Conservation (phyloP, 805 yeast species). For the Ogataea pilisensis region DNA sequence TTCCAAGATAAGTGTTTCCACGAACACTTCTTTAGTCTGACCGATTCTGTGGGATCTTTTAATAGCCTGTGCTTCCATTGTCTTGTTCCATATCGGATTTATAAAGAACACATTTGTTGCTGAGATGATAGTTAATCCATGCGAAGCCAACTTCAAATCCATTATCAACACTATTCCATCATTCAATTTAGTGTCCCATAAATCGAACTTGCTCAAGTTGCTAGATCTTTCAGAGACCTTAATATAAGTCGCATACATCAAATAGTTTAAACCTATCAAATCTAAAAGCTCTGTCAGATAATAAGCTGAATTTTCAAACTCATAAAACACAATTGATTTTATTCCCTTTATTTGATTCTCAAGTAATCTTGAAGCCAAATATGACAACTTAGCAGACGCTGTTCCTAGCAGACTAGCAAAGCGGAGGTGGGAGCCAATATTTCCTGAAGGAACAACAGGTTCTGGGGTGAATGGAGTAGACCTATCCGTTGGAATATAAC, state of each 20-base stretch:
- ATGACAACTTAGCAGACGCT: conserved; percentile 60
- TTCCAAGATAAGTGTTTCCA: conserved; percentile 61
- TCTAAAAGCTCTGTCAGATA: conserved; percentile 63
- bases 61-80: conserved; percentile 71
- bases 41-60: conserved; percentile 78
- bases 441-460: conserved; percentile 19
- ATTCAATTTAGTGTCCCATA: conserved; percentile 36
- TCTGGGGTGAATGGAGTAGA: conserved; percentile 23
- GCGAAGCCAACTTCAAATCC: conserved; percentile 66
- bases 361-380: conserved; percentile 48
- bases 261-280: conserved; percentile 53
- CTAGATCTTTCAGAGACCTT: conserved; percentile 45
- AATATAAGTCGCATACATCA: conserved; percentile 61
- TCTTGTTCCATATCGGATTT: conserved; percentile 68
- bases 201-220: conserved; percentile 48
- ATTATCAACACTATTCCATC: conserved; percentile 55
- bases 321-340: conserved; percentile 63
- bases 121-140: conserved; percentile 62
- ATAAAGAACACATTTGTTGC: conserved; percentile 68
- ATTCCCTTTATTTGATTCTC: conserved; percentile 45
- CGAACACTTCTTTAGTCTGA: conserved; percentile 56
- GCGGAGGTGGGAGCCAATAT: conserved; percentile 22
- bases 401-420: conserved; percentile 52
- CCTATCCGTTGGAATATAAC: conserved; percentile 14
- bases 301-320: conserved; percentile 68